Evolutionary conservation across 106 monocot species (phyloP), one percentile per base, ranked within the genome.

Genomic region (Gastrodia elata): DNA sequence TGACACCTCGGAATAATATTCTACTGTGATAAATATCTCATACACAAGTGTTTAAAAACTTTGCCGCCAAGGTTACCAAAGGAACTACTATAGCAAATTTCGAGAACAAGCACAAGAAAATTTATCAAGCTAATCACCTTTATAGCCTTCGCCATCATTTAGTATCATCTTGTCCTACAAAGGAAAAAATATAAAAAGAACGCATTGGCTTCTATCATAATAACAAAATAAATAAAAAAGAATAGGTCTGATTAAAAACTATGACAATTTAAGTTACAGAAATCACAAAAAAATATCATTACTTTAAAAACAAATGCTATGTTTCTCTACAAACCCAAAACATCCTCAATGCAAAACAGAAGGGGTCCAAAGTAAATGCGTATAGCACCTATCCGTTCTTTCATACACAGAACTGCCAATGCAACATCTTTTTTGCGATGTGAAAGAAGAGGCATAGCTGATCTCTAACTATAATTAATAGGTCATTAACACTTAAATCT

Each of bases 151-250:
- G 24, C 57, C 34, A 73, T 82, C 78, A 82, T 82, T 78, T 73
- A 82, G 71, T 71, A 71, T 78, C 77, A 69, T 78, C 82, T 59
- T 37, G 59, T 74, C 78, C 78, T 82, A 82, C 73, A 78, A 72
- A 25, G 39, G 18, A 41, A 44, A 46, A 38, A 46, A 64, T 8
- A 34, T 39, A 39, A 61, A 75, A 33, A 28, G 6, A 61, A 32
- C 13, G 32, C 52, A 25, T 38, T 22, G 11, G 49, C 52, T 35
- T 76, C 26, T 44, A 68, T 69, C 25, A 67, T 61, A 57, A 10
- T 2, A 61, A 13, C 8, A 61, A 61, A 61, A 61, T 33, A 2
- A 61, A 44, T 10, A 44, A 44, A 15, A 6, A 15, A 14, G 18
- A 57, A 39, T n/a, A 25, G 20, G 22, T 61, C 30, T 61, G 61